phyloP scores from a whole-genome alignment of 805 yeast genomes.

The Saccharomycopsis babjevae region DNA sequence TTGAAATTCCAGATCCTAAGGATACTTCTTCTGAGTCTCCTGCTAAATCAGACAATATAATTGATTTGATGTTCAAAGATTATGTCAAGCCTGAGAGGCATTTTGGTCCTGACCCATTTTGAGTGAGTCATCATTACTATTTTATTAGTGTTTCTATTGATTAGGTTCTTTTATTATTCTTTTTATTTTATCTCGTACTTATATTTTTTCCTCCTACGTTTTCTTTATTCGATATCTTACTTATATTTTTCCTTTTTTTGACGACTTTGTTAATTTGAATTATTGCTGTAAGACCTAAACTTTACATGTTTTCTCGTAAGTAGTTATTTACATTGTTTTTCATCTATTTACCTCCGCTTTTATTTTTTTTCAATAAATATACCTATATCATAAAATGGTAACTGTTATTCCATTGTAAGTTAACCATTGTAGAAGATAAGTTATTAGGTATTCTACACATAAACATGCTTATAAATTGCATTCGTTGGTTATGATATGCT shows the following conservation, averaged over 20 bases:
- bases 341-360: no score
- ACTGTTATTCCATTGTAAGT: no score
- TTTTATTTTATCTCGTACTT: not conserved
- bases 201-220: not conserved
- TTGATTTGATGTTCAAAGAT: conserved; percentile 11
- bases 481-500: not conserved
- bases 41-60: conserved; percentile 1
- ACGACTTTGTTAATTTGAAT: no score
- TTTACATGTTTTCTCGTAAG: no score
- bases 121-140: not conserved
- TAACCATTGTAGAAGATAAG: no score
- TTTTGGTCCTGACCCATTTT: conserved; percentile 13
- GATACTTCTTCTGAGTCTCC: not conserved
- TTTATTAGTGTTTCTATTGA: not conserved
- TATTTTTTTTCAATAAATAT: no score
- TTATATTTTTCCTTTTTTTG: not conserved
- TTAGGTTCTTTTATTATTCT: not conserved
- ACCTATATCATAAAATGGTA: not conserved
- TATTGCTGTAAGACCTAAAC: not conserved
- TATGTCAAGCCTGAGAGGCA: conserved; percentile 7
- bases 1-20: not conserved
- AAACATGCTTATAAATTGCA: no score
- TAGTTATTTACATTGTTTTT: no score
- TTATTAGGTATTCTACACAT: no score
- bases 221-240: not conserved